These are phyloP conservation scores for Sporothrix brasiliensis DNA, from an alignment of 2,329 filamentous ascomycete genomes.

Conservation along the genomic window DNA sequence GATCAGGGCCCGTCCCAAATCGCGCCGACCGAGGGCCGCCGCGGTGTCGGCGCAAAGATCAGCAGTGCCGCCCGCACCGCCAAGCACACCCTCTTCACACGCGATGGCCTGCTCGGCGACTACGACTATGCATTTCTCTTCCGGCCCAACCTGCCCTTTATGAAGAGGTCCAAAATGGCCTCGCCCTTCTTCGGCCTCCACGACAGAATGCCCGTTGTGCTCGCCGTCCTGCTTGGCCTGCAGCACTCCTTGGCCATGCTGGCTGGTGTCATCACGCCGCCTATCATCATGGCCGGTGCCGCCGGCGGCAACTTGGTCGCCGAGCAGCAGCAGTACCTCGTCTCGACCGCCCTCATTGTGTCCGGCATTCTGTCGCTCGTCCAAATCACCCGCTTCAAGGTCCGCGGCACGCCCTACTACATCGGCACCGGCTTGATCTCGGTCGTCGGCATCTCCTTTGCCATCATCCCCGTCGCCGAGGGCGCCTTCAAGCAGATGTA, in stretches of 20 bases:
- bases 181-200: conserved; percentile 85
- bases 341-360: conserved; percentile 77
- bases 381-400: conserved; percentile 77
- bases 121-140: conserved; percentile 94
- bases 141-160: conserved; percentile 78
- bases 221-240: conserved; percentile 74
- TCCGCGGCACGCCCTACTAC: conserved; percentile 70
- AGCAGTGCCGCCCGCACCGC: conserved; percentile 41
- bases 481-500: conserved; percentile 80
- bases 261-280: conserved; percentile 74
- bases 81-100: conserved; percentile 53
- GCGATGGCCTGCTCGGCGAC: conserved; percentile 75
- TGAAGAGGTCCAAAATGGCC: conserved; percentile 61
- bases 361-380: conserved; percentile 73
- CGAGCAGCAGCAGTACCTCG: conserved; percentile 71
- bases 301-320: conserved; percentile 65
- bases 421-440: conserved; percentile 75
- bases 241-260: conserved; percentile 81
- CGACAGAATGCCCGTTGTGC: conserved; percentile 73
- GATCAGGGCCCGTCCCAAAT: conserved; percentile 57
- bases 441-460: conserved; percentile 77
- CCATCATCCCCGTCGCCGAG: conserved; percentile 72
- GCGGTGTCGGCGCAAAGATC: conserved; percentile 42
- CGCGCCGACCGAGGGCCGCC: conserved; percentile 44
- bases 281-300: conserved; percentile 67